Base-by-base conservation (phyloP, 352 stramenopile genomes). In the Phytophthora chlamydospora region DNA sequence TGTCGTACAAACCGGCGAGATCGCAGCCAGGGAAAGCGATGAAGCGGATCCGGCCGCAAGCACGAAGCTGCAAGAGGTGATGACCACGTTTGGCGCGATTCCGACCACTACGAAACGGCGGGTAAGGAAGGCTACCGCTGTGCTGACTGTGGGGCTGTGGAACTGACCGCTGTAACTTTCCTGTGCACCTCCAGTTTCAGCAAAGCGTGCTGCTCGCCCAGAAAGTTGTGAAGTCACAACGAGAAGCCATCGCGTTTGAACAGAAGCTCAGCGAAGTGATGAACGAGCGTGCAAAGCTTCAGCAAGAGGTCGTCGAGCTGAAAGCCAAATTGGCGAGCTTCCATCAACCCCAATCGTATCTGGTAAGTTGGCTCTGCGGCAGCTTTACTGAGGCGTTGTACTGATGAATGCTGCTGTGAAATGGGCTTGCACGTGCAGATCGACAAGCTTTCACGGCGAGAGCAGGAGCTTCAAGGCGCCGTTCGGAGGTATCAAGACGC, bases 301-400 rank as follows among this genome's bases (percentile, higher is more conserved):
- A 75, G 14, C 38, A 59, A 7, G 49, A 86, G 7, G 38, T 78
- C n/a, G 49, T 44, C 0, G 55, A 75, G 4, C 47, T 86, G 0
- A 81, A 73, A 21, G 29, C 50, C 3, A 80, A 78, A 34, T 51
- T 93, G 17, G 52, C 54, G 12, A 78, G 73, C n/a, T 58, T 90
- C 7, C 78, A 90, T 32, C 84, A 93, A 40, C 84, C 84, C 6
- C 84, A 93, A 44, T 74, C 81, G 5, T 93, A 91, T 62, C 57
- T 93, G 68, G 83, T 93, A 61, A 35, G 48, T 29, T 46, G 5
- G 31, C 33, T 19, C 36, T 12, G 24, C 16, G 24, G 10, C 34
- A 19, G 24, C 14, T 49, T 54, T n/a, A 13, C 19, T 55, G 32
- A 27, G 6, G 17, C 36, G 33, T 7, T 51, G 24, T 13, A 32